phyloP scores from a whole-genome alignment of 768 basidiomycete species.

The Mycena venus region DNA sequence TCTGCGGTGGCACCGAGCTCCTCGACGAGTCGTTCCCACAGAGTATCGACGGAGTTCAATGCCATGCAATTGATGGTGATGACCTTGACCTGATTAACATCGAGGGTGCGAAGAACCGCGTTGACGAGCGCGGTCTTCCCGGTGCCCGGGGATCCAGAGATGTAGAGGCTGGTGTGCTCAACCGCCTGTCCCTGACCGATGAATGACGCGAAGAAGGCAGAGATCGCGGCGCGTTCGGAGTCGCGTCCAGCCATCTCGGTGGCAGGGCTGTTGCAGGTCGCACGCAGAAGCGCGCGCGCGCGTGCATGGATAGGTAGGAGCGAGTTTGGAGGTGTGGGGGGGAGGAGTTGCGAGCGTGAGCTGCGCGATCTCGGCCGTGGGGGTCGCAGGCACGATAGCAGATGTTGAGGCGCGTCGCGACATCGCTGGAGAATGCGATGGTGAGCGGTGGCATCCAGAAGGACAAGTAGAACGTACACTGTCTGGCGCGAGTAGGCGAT shows the following conservation, averaged over 20 bases:
- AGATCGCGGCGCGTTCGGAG: slow-evolving; percentile 69
- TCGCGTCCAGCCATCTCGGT: slow-evolving; percentile 77
- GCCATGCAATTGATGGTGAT: slow-evolving; percentile 87
- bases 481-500: slow-evolving; percentile 58
- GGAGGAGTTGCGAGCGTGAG: slow-evolving; percentile 71
- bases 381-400: slow-evolving; percentile 58
- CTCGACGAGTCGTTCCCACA: slow-evolving; percentile 79
- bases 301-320: slow-evolving; percentile 68
- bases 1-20: slow-evolving; percentile 55
- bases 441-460: slow-evolving; percentile 17
- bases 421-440: slow-evolving; percentile 48
- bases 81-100: slow-evolving; percentile 60
- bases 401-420: slow-evolving; percentile 66
- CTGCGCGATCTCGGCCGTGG: slow-evolving; percentile 56
- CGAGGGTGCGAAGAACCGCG: slow-evolving; percentile 64
- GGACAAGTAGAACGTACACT: slow-evolving; percentile 53
- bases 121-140: slow-evolving; percentile 92
- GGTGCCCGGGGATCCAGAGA: slow-evolving; percentile 94
- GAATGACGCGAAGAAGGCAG: slow-evolving; percentile 71
- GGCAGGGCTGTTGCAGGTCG: slow-evolving; percentile 71
- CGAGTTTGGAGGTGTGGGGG: slow-evolving; percentile 66
- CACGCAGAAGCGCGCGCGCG: slow-evolving; percentile 77
- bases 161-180: slow-evolving; percentile 73
- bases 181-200: slow-evolving; percentile 48
- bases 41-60: slow-evolving; percentile 70